A percentile compares a stretch with the other conserved stretches of the same genome.
These are phyloP conservation scores for Hydrangea macrophylla DNA, from an alignment of 148 eudicot species.

Conservation along the genomic window DNA sequence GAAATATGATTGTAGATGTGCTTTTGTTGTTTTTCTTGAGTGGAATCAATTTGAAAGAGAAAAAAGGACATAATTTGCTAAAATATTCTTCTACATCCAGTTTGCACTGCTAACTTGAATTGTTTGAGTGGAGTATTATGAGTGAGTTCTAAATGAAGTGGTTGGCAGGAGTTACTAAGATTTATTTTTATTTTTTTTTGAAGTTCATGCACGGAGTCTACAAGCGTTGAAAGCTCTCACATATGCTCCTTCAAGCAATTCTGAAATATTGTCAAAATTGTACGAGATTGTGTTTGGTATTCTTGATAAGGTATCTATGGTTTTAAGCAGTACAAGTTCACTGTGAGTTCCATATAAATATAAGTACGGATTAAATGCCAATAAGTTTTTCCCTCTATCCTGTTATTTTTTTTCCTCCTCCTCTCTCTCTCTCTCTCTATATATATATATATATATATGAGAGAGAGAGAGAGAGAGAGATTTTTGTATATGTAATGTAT, in stretches of 20 bases:
- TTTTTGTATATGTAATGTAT: no score
- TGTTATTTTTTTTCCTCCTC: not conserved
- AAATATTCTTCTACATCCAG: not conserved
- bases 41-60: not conserved
- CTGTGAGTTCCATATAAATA: not conserved
- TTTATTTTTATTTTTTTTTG: constrained; percentile 22
- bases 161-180: not conserved
- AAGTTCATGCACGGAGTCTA: constrained; percentile 91
- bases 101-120: not conserved
- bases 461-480: no score
- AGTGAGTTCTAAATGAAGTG: no score
- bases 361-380: no score
- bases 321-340: not conserved
- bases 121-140: not conserved
- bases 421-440: not conserved
- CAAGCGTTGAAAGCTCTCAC: constrained; percentile 98
- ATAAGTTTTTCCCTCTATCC: not conserved
- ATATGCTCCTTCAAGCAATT: constrained; percentile 83
- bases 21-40: not conserved
- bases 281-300: constrained; percentile 90
- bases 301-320: constrained; percentile 77
- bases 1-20: not conserved
- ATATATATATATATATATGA: no score
- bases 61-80: no score
- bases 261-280: constrained; percentile 71